These are phyloP conservation scores for Malus orientalis DNA, from an alignment of 306 rosid species.

Conservation along the genomic window DNA sequence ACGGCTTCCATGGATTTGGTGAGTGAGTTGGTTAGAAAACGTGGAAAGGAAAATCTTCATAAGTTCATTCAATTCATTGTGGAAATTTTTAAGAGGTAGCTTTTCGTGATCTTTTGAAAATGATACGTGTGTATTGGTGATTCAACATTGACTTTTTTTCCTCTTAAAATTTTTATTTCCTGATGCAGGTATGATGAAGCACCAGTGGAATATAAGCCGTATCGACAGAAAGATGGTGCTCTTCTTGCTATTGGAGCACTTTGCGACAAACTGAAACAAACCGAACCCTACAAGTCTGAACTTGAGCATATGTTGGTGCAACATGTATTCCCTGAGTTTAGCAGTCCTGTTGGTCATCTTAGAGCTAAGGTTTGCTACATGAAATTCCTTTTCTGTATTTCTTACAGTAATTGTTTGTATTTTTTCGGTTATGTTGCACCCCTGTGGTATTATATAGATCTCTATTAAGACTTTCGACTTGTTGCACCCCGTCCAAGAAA, in stretches of 20 bases:
- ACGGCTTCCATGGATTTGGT: slow-evolving; percentile 98
- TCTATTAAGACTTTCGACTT: background rate
- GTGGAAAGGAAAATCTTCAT: slow-evolving; percentile 92
- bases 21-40: slow-evolving; percentile 87
- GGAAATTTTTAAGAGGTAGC: slow-evolving; percentile 71
- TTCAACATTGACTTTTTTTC: background rate
- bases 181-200: slow-evolving; percentile 75
- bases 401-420: background rate
- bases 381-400: slow-evolving; percentile 2
- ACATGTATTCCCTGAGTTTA: slow-evolving; percentile 94
- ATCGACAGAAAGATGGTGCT: slow-evolving; percentile 94
- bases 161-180: background rate
- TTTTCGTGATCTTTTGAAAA: background rate
- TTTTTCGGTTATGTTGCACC: background rate
- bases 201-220: slow-evolving; percentile 62
- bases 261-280: slow-evolving; percentile 91
- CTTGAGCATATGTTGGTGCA: slow-evolving; percentile 94
- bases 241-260: slow-evolving; percentile 97
- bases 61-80: slow-evolving; percentile 81
- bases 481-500: background rate
- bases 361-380: slow-evolving; percentile 73
- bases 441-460: background rate
- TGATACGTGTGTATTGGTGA: slow-evolving; percentile 3
- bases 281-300: slow-evolving; percentile 91
- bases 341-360: slow-evolving; percentile 90